Evolutionary conservation across 1,284 basidiomycete genomes (phyloP), one percentile per base, ranked within the genome.

Genomic region (Ceratobasidium papillatum): DNA sequence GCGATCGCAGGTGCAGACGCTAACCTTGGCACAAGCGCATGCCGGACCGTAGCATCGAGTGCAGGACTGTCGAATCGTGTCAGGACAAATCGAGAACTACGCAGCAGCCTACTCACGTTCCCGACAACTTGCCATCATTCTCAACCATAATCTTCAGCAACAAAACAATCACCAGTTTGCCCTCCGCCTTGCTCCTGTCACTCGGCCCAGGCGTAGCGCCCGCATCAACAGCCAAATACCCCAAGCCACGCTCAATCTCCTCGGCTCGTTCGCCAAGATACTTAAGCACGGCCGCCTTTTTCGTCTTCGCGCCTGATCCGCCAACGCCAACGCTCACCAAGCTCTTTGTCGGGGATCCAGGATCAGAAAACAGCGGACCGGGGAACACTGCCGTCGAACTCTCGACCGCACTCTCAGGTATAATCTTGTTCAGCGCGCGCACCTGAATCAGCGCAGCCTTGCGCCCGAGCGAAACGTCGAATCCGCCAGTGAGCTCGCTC

Each of bases 321-420:
- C 88, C 86, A 7, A 85, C 81, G 30, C 87, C 88, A 3, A 91
- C 84, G 66, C 90, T 87, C n/a, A 93, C 90, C 19, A 94, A 84
- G 75, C 89, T 87, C 1, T 91, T 86, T 49, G 83, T 84, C 0
- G 89, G 87, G 3, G 88, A 84, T 12, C 89, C 89, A 52, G 91
- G 88, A 81, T 96, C 95, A 54, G 88, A 87, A 77, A 94, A 89
- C 75, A 98, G 81, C 1, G 96, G 96, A 0, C 96, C 96, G 59
- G 96, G 95, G 83, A 91, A 98, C 0, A 85, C 81, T 1, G 86
- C 83, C 3, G 86, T 82, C 12, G 89, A 87, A 4, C 83, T 80
- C 54, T 90, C 89, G 30, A 91, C 81, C 1, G 87, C 88, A 52
- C 89, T 88, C 74, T 90, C 86, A 0, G 93, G 91, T 25, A 94